These are phyloP conservation scores for Fusarium setosum DNA, from an alignment of 2,329 filamentous ascomycete species.

Conservation along the genomic window DNA sequence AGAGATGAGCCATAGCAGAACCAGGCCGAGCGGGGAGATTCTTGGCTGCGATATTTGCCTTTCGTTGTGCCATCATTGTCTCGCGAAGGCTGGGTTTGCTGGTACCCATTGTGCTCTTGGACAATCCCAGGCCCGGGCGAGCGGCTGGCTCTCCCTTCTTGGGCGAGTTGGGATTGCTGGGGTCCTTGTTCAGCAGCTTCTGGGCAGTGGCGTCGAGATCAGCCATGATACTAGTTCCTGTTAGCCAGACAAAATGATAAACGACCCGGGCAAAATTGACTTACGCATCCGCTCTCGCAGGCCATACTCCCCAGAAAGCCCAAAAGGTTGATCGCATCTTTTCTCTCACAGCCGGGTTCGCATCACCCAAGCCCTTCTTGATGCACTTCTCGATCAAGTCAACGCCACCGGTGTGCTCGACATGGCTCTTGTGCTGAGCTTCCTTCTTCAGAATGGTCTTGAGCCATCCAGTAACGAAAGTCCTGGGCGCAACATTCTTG, in stretches of 20 bases:
- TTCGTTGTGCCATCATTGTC: slow-evolving; percentile 86
- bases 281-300: slow-evolving; percentile 78
- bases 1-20: slow-evolving; percentile 72
- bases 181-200: slow-evolving; percentile 83
- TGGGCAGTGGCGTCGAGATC: slow-evolving; percentile 82
- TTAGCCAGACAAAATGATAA: slow-evolving; percentile 33
- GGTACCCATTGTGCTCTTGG: slow-evolving; percentile 69
- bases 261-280: slow-evolving; percentile 40
- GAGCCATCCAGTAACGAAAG: slow-evolving; percentile 84
- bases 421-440: slow-evolving; percentile 78
- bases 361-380: slow-evolving; percentile 87
- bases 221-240: slow-evolving; percentile 74
- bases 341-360: slow-evolving; percentile 91
- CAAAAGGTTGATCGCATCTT: slow-evolving; percentile 88
- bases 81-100: slow-evolving; percentile 80
- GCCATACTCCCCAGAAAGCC: slow-evolving; percentile 83
- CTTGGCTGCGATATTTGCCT: slow-evolving; percentile 60
- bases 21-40: slow-evolving; percentile 68
- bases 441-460: slow-evolving; percentile 85
- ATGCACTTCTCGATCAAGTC: slow-evolving; percentile 89
- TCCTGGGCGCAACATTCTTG: slow-evolving; percentile 90
- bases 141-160: slow-evolving; percentile 61
- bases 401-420: slow-evolving; percentile 87
- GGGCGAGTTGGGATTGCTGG: slow-evolving; percentile 80
- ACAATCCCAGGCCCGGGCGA: slow-evolving; percentile 70